Conservation (phyloP, 225 moss, liverwort and hornwort species). For the Marchantia polymorpha region DNA sequence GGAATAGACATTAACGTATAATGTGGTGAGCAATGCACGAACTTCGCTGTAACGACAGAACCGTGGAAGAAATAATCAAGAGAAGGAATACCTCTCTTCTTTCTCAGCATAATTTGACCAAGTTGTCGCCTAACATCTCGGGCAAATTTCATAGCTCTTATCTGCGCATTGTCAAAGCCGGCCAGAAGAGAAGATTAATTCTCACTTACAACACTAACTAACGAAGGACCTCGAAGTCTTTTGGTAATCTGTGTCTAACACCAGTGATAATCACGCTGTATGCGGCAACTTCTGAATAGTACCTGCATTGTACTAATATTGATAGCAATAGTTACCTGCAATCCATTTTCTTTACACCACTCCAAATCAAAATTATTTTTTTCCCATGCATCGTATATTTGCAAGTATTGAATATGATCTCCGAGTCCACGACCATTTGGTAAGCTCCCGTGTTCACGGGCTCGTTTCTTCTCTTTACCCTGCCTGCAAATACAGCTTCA, state of each 20-base stretch:
- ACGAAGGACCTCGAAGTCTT: neutral
- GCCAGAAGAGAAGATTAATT: neutral
- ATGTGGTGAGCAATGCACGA: neutral
- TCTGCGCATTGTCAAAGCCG: constrained; percentile 30
- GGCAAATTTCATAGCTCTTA: constrained; percentile 88
- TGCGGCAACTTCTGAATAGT: neutral
- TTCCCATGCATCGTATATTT: constrained; percentile 78
- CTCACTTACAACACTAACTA: neutral
- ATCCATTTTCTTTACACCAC: constrained; percentile 71
- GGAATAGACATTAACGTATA: neutral
- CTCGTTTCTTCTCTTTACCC: constrained; percentile 74
- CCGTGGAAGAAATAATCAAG: neutral
- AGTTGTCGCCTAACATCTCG: constrained; percentile 88
- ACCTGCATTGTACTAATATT: neutral
- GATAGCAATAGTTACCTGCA: constrained; percentile 47
- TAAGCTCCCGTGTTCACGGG: constrained; percentile 63
- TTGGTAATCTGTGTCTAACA: neutral
- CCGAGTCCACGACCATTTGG: constrained; percentile 84
- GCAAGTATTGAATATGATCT: constrained; percentile 84
- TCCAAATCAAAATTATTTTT: constrained; percentile 58
- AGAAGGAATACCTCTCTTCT: constrained; percentile 38
- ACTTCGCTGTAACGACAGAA: neutral
- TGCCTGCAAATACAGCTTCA: constrained; percentile 44
- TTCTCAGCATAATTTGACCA: constrained; percentile 59
- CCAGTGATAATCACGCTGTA: neutral